Evolutionary conservation across 2,329 filamentous ascomycete genomes (phyloP), one percentile per base, ranked within the genome.

Genomic region (Harringtonia lauricola): DNA sequence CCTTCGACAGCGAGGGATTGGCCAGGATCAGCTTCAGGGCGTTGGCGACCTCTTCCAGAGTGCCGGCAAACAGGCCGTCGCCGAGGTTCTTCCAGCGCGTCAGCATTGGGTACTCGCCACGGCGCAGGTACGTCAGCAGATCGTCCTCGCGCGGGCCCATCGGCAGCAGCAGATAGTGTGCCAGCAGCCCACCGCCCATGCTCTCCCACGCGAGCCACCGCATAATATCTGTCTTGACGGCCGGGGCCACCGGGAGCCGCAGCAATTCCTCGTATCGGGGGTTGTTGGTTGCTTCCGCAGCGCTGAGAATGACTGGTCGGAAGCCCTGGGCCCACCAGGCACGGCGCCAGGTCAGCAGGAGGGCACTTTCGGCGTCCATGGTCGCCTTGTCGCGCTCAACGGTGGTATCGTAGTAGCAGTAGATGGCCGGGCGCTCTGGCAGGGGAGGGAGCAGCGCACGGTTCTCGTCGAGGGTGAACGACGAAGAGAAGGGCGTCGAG

Each of bases 261-360:
- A 88, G 81, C 42, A 94, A 65, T 42, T 80, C 70, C 51, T 79
- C 71, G 58, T 90, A 95, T 18, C 85, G 64, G 1, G 85, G 85
- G 57, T 95, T 92, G 56, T 79, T 80, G 70, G 81, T 83, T 17
- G 89, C 88, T 58, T 96, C 90, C 1, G 75, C 78, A 15, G 79
- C 74, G 41, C 84, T 81, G 44, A 96, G 64, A 34, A 96, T 83
- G 8, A 92, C 71, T 0, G 92, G 90, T 49, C 73, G 79, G 64
- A 96, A 95, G 12, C 90, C 92, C 55, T 94, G 80, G 0, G 89
- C 87, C 86, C 87, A 96, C 88, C 90, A 96, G 3, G 90, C 89
- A 37, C 87, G 76, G 47, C 89, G 76, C 92, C 92, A 96, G 42
- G 85, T 83, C 45, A 94, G 67, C 39, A 96, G 71, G 47, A 96